phyloP scores from a whole-genome alignment of 192 early-diverging fungal species.

The Gryganskiella cystojenkinii region DNA sequence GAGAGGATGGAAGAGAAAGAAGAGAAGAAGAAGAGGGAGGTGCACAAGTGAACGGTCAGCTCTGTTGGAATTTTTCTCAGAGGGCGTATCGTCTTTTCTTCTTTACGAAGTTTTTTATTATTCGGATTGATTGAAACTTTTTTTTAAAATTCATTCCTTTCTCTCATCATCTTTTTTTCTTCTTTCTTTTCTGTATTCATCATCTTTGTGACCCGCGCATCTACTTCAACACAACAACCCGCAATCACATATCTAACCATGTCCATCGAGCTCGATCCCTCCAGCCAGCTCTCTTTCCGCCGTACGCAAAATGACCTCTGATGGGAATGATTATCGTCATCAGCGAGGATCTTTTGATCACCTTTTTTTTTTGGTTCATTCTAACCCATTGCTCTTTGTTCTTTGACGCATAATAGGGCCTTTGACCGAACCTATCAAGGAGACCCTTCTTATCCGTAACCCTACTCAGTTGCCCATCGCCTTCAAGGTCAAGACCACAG shows the following conservation, averaged over 20 bases:
- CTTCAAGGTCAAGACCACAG: slow-evolving; percentile 99
- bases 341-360: slow-evolving; percentile 1
- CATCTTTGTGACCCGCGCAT: not conserved
- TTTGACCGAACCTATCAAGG: slow-evolving; percentile 68
- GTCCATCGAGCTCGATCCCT: slow-evolving; percentile 71
- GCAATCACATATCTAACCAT: slow-evolving; percentile 39
- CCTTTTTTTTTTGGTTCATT: not conserved
- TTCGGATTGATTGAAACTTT: not conserved
- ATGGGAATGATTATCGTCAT: not conserved
- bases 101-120: not conserved
- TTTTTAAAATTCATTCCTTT: not conserved
- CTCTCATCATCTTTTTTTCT: not conserved
- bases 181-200: not conserved
- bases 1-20: not conserved
- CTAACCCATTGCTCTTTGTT: not conserved
- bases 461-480: slow-evolving; percentile 74
- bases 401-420: slow-evolving; percentile 60
- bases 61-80: not conserved
- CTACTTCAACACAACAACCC: not conserved
- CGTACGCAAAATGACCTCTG: slow-evolving; percentile 52
- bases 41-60: not conserved
- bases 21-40: not conserved
- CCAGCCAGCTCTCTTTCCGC: slow-evolving; percentile 64
- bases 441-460: slow-evolving; percentile 70
- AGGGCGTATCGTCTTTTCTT: not conserved